Evolutionary conservation across 257 asterid species (phyloP).

Genomic region (Datura wrightii): DNA sequence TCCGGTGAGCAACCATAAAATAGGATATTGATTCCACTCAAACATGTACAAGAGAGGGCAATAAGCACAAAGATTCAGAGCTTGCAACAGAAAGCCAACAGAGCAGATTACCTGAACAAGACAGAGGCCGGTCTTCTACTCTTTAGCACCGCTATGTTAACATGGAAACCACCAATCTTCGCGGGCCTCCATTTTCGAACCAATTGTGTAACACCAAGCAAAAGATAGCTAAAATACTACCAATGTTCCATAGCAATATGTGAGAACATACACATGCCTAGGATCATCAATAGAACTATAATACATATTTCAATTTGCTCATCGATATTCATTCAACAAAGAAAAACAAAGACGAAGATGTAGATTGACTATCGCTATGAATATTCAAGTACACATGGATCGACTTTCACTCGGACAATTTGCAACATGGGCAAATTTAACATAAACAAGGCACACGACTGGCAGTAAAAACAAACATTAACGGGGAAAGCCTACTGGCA

Average conservation of each 20-base stretch:
- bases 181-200: not conserved
- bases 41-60: not conserved
- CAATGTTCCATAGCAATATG: not conserved
- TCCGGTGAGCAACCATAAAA: not conserved
- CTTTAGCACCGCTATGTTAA: not conserved
- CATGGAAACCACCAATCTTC: not conserved
- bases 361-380: not conserved
- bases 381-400: too few relatives aligned
- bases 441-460: not conserved
- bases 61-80: not conserved
- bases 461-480: not conserved
- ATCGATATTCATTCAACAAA: not conserved
- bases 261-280: not conserved
- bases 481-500: not conserved
- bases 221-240: not conserved
- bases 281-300: not conserved
- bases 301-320: not conserved
- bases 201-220: not conserved
- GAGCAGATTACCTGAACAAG: constrained; percentile 5
- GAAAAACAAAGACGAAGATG: not conserved
- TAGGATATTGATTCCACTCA: not conserved
- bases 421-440: not conserved
- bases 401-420: not conserved
- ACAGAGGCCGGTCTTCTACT: not conserved
- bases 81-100: not conserved